phyloP scores from a whole-genome alignment of 257 asterid genomes.

The Euphrasia confusa region DNA sequence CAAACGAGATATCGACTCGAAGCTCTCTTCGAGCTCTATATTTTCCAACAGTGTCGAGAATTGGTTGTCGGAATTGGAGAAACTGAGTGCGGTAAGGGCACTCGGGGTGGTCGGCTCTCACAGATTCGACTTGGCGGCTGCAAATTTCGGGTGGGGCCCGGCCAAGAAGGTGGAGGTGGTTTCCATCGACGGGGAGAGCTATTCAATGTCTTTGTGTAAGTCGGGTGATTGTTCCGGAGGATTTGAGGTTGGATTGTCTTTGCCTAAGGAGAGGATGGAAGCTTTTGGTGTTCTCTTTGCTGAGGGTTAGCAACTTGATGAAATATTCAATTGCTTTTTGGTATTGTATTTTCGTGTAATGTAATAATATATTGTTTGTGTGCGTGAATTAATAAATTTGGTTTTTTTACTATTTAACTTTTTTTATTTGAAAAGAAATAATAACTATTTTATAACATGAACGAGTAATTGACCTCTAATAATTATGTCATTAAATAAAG shows the following conservation, averaged over 20 bases:
- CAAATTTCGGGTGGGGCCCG: conserved; percentile 42
- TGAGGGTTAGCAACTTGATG: not conserved
- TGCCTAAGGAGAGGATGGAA: conserved; percentile 37
- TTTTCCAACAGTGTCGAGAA: too few relatives aligned
- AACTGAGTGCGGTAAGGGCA: not conserved
- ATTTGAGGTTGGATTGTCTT: conserved; percentile 45
- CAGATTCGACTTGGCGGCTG: conserved; percentile 27
- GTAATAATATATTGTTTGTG: too few relatives aligned
- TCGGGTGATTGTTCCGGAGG: conserved; percentile 33
- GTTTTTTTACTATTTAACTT: too few relatives aligned
- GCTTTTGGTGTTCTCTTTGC: conserved; percentile 31
- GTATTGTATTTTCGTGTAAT: too few relatives aligned
- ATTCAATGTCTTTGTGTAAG: conserved; percentile 35
- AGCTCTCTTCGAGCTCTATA: too few relatives aligned
- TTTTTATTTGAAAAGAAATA: too few relatives aligned
- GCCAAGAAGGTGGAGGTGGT: conserved; percentile 37
- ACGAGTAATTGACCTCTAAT: too few relatives aligned
- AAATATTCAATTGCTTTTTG: too few relatives aligned
- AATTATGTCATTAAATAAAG: too few relatives aligned
- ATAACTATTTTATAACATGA: too few relatives aligned
- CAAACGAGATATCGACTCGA: too few relatives aligned
- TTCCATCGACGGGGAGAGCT: conserved; percentile 33
- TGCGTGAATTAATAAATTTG: too few relatives aligned
- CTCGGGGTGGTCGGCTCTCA: conserved; percentile 43
- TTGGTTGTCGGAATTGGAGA: not conserved